phyloP scores from a whole-genome alignment of 2,329 filamentous ascomycete species.

The Curvularia hawaiiensis region DNA sequence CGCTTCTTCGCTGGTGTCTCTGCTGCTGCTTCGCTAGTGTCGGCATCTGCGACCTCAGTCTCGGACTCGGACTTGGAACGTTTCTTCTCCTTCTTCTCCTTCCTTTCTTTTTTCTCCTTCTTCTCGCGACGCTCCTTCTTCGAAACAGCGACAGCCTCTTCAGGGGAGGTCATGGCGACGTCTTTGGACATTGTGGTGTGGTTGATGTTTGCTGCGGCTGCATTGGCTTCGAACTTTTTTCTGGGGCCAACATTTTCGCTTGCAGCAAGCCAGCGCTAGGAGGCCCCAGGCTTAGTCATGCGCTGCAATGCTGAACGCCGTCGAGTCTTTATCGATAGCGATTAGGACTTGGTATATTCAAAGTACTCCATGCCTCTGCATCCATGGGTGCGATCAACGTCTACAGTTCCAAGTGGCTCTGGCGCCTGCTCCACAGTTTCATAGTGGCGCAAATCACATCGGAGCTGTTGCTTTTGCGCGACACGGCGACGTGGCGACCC shows the following conservation, averaged over 20 bases:
- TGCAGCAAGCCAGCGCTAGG: slow-evolving; percentile 10
- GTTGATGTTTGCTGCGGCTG: not conserved
- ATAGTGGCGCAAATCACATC: not conserved
- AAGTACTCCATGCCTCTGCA: not conserved
- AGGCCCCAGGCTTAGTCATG: slow-evolving; percentile 22
- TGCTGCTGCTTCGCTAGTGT: slow-evolving; percentile 18
- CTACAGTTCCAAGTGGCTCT: not conserved
- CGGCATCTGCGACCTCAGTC: slow-evolving; percentile 13
- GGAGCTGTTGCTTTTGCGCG: not conserved
- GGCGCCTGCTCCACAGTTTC: not conserved
- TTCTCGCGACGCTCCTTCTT: slow-evolving; percentile 35
- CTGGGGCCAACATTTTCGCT: slow-evolving; percentile 23
- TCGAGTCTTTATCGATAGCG: not conserved
- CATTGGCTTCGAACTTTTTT: slow-evolving; percentile 23
- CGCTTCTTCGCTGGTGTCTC: slow-evolving; percentile 50
- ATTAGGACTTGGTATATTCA: not conserved
- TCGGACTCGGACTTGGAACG: slow-evolving; percentile 26
- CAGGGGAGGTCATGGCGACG: slow-evolving; percentile 14
- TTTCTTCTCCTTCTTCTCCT: slow-evolving; percentile 35
- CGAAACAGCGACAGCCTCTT: slow-evolving; percentile 11
- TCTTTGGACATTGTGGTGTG: slow-evolving; percentile 20
- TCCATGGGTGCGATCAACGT: not conserved
- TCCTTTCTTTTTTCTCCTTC: slow-evolving; percentile 37
- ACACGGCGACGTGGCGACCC: slow-evolving; percentile 1
- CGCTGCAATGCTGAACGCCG: not conserved